phyloP scores from a whole-genome alignment of 345 rosid genomes.

The Eutrema heterophyllum region DNA sequence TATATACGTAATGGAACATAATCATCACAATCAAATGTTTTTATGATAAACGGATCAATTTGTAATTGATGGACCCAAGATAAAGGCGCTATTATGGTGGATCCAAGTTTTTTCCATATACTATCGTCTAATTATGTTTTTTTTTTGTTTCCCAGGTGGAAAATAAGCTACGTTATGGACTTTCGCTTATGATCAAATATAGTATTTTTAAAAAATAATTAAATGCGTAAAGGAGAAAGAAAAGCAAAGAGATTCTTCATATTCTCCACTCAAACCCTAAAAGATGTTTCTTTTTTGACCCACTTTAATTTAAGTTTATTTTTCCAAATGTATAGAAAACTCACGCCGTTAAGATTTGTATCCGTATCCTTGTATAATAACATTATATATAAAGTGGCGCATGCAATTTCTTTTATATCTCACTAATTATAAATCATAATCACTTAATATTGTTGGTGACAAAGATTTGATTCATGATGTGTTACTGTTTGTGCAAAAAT shows the following conservation, averaged over 20 bases:
- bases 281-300: slow-evolving; percentile 22
- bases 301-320: slow-evolving; percentile 2
- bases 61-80: slow-evolving; percentile 11
- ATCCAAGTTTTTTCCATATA: not conserved
- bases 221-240: slow-evolving; percentile 18
- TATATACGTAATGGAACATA: not conserved
- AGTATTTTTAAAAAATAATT: not conserved
- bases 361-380: not conserved
- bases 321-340: slow-evolving; percentile 7
- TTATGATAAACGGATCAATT: not conserved
- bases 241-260: slow-evolving; percentile 21
- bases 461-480: not conserved
- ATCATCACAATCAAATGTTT: slow-evolving; percentile 4
- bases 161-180: slow-evolving; percentile 8
- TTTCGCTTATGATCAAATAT: not conserved
- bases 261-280: slow-evolving; percentile 26
- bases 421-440: not conserved
- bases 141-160: slow-evolving; percentile 12
- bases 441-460: not conserved
- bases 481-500: not conserved
- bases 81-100: not conserved
- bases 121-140: not conserved
- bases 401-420: not conserved
- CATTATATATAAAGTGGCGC: not conserved
- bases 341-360: slow-evolving; percentile 23